These are phyloP conservation scores for Pilatotrama ljubarskyi DNA, from an alignment of 768 basidiomycete genomes.

Conservation along the genomic window DNA sequence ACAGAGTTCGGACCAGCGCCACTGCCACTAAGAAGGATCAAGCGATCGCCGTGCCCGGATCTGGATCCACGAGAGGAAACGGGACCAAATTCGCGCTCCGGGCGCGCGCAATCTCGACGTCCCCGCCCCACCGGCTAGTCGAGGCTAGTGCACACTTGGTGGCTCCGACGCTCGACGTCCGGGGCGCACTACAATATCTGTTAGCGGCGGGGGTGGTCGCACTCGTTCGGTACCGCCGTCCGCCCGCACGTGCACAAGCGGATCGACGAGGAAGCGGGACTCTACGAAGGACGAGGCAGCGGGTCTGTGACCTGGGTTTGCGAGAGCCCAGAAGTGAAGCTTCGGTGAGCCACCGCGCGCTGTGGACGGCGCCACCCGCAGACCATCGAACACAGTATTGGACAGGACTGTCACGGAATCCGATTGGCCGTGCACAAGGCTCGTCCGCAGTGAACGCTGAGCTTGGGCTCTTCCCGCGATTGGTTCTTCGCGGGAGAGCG, in stretches of 20 bases:
- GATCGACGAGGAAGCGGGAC: no score
- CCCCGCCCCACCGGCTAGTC: not conserved
- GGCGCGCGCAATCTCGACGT: not conserved
- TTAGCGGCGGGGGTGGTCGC: not conserved
- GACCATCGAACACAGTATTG: slow-evolving; percentile 7
- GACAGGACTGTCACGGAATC: not conserved
- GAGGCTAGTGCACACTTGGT: no score
- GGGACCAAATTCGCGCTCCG: slow-evolving; percentile 10
- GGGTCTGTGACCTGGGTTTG: no score
- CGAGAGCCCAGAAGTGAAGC: not conserved
- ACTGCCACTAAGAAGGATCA: slow-evolving; percentile 13
- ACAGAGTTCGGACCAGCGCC: slow-evolving; percentile 9
- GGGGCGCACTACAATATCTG: not conserved
- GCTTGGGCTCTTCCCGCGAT: not conserved
- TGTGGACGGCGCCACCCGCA: not conserved
- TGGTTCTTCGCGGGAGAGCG: not conserved
- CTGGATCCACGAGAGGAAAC: slow-evolving; percentile 10
- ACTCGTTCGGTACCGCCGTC: not conserved
- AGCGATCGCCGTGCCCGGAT: slow-evolving; percentile 10
- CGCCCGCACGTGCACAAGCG: not conserved
- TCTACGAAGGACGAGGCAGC: no score
- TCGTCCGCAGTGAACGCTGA: not conserved
- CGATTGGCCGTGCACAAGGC: not conserved
- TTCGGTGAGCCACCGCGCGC: not conserved
- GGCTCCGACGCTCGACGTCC: not conserved